Base-by-base conservation (phyloP, 2,329 filamentous ascomycete genomes). In the Parasarocladium wereldwijsianum region DNA sequence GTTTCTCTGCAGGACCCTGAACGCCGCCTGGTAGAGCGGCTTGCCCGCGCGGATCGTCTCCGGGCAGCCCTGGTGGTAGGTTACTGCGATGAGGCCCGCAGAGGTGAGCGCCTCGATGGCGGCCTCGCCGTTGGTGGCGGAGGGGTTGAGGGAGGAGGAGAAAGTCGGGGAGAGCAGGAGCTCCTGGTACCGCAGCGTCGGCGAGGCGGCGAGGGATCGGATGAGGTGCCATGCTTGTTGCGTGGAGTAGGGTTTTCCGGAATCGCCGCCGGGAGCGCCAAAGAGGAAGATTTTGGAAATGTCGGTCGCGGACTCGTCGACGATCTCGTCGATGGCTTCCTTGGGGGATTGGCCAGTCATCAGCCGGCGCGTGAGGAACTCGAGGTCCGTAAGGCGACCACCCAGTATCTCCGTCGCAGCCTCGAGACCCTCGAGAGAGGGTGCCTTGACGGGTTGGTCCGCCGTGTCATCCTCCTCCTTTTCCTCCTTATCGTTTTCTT, bases 201-300 rank as follows among this genome's bases (percentile, higher is more conserved):
- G 70, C 8, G 70, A 58, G n/a, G 66, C 51, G 0, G 82, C 77
- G 10, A 98, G 71, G 17, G 70, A 62, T 46, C 81, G 86, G 52
- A 96, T 76, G 3, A 98, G 58, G 35, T 78, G 68, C 90, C 90
- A 96, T 0, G 84, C 87, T 57, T 96, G 90, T 45, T 90, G 76
- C 4, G 73, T 62, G 0, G 76, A 81, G 81, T 84, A 96, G 32
- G 69, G 68, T 17, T 68, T 67, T 23, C 63, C 57, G 3, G 60
- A 57, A 4, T 53, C 50, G 11, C 56, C 48, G 11, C 47, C 49
- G 2, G 58, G 47, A 29, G 68, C 68, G 26, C 73, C 70, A 45
- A 92, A 61, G 17, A 98, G 70, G 56, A 86, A 96, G 65, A 94
- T 85, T 46, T 93, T 93, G 36, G 93, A 59, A 27, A 96, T 86